These are phyloP conservation scores for Fusarium bulbicola DNA, from an alignment of 2,329 filamentous ascomycete species.

Conservation along the genomic window DNA sequence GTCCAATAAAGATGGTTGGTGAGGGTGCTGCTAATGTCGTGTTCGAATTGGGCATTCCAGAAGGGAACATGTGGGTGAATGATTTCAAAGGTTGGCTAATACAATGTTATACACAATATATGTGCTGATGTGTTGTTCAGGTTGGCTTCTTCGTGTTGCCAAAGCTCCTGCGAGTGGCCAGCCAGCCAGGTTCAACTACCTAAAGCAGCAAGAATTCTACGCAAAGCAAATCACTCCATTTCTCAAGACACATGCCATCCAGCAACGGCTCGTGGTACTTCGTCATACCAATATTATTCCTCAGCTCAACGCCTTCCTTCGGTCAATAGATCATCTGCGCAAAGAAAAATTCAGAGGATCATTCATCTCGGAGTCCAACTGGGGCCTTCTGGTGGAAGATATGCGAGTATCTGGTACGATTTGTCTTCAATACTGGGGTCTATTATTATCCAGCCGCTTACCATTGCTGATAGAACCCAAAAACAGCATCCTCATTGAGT, in stretches of 20 bases:
- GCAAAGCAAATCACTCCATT: constrained; percentile 47
- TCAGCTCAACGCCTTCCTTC: constrained; percentile 63
- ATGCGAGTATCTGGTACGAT: constrained; percentile 61
- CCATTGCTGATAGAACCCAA: constrained; percentile 39
- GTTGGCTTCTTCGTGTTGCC: constrained; percentile 51
- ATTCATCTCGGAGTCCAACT: constrained; percentile 63
- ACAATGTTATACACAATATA: background rate
- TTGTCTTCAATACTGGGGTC: background rate
- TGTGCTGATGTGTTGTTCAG: constrained; percentile 39
- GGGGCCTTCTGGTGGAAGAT: constrained; percentile 77
- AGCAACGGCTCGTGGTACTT: constrained; percentile 51
- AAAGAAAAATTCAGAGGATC: constrained; percentile 58
- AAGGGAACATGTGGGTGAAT: constrained; percentile 43
- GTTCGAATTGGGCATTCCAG: constrained; percentile 65
- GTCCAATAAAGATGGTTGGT: constrained; percentile 56
- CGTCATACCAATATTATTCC: constrained; percentile 49
- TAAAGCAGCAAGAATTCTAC: constrained; percentile 51
- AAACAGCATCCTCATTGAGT: constrained; percentile 66
- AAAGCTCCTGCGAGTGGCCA: constrained; percentile 47
- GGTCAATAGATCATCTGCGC: constrained; percentile 56
- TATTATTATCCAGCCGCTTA: background rate
- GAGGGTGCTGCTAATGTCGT: constrained; percentile 84
- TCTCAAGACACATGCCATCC: constrained; percentile 47
- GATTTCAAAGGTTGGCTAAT: constrained; percentile 49
- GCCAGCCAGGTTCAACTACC: constrained; percentile 49